Evolutionary conservation across 108 stramenopile genomes (phyloP).

Genomic region (Fistulifera solaris): DNA sequence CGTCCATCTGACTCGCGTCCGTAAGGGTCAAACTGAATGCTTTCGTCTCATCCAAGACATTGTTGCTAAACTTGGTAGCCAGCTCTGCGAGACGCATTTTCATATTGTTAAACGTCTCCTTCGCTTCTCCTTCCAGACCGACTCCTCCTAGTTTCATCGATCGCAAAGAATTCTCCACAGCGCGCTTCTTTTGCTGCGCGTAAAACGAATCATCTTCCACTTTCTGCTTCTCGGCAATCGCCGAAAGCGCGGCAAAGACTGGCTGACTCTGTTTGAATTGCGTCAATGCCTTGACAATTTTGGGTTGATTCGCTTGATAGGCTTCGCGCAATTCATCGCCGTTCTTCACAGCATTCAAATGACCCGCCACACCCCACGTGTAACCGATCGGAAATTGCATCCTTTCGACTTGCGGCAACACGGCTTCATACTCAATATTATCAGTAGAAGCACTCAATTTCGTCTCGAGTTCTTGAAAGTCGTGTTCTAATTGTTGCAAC

Average conservation of each 20-base stretch:
- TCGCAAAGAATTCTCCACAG: slow-evolving; percentile 69
- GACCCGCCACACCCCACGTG: slow-evolving; percentile 94
- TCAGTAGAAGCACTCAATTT: slow-evolving; percentile 10
- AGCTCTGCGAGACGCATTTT: slow-evolving; percentile 82
- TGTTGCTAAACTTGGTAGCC: slow-evolving; percentile 87
- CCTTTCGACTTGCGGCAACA: slow-evolving; percentile 69
- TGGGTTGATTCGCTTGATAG: slow-evolving; percentile 88
- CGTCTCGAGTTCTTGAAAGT: slow-evolving; percentile 62
- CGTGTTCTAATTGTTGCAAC: slow-evolving; percentile 51
- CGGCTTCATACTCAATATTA: slow-evolving; percentile 41
- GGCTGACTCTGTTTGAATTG: slow-evolving; percentile 82
- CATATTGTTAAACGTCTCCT: slow-evolving; percentile 93
- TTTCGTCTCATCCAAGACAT: slow-evolving; percentile 96
- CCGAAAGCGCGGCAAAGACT: slow-evolving; percentile 82
- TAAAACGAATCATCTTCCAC: slow-evolving; percentile 20
- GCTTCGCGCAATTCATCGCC: slow-evolving; percentile 83
- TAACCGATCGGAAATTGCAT: slow-evolving; percentile 69
- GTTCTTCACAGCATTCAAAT: slow-evolving; percentile 96
- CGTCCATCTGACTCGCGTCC: slow-evolving; percentile 64
- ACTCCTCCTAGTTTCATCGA: slow-evolving; percentile 89
- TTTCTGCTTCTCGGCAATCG: slow-evolving; percentile 43
- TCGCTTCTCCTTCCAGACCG: slow-evolving; percentile 79
- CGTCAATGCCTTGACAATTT: slow-evolving; percentile 80
- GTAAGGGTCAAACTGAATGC: slow-evolving; percentile 67
- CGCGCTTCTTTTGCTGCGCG: slow-evolving; percentile 58